Evolutionary conservation across 805 yeast species (phyloP).

Genomic region (Starmerella sp.): DNA sequence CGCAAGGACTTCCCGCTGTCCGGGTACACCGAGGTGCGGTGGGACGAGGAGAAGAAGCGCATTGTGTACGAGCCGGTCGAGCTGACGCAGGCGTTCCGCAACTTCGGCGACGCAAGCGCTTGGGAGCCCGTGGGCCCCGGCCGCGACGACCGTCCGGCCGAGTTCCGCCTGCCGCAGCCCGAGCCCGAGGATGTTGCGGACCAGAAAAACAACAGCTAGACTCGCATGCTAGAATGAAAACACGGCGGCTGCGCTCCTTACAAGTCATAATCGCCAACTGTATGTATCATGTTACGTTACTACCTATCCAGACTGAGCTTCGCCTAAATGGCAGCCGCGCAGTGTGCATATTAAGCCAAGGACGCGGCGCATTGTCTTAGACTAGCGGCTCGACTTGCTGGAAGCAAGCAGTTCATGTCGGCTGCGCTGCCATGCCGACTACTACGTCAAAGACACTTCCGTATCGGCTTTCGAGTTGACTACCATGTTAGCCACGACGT

Average conservation of each 20-base stretch:
- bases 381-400: too few species aligned
- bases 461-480: too few species aligned
- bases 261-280: neutral
- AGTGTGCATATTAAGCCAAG: too few species aligned
- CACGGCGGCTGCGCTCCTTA: neutral
- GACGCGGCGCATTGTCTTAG: too few species aligned
- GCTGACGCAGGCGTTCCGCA: constrained; percentile 85
- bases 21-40: constrained; percentile 81
- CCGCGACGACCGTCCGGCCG: constrained; percentile 66
- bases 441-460: too few species aligned
- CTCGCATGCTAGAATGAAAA: neutral
- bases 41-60: constrained; percentile 84
- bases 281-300: neutral
- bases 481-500: too few species aligned
- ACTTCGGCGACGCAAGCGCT: constrained; percentile 79
- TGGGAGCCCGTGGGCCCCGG: constrained; percentile 93
- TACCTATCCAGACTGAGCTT: neutral
- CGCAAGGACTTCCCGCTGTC: constrained; percentile 89
- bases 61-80: constrained; percentile 83
- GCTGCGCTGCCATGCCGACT: too few species aligned
- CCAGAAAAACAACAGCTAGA: constrained; percentile 22
- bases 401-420: too few species aligned
- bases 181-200: constrained; percentile 54
- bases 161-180: constrained; percentile 73
- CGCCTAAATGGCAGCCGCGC: neutral